These are phyloP conservation scores for Yamadazyma diospyri DNA, from an alignment of 1,139 yeast genomes.

Conservation along the genomic window DNA sequence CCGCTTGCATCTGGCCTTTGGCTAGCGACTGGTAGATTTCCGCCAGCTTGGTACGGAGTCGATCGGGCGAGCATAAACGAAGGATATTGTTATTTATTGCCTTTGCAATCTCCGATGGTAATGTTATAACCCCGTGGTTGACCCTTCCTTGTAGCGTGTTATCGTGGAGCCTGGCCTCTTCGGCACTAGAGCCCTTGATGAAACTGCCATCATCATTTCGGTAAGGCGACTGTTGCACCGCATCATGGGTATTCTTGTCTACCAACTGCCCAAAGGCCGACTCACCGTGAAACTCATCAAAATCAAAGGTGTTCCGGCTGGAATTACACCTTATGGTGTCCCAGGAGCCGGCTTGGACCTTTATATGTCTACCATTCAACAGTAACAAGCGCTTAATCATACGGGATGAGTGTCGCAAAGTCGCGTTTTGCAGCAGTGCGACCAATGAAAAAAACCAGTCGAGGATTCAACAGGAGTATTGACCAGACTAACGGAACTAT, in stretches of 20 bases:
- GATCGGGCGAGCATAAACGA: conserved; percentile 50
- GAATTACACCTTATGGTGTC: neutral
- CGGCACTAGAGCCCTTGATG: conserved; percentile 42
- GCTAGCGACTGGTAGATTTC: conserved; percentile 47
- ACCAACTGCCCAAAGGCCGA: conserved; percentile 1
- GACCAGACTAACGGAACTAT: no score
- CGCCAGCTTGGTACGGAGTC: conserved; percentile 54
- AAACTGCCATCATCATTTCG: conserved; percentile 38
- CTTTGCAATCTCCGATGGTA: conserved; percentile 53
- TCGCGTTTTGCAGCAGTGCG: conserved; percentile 3
- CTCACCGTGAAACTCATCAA: neutral
- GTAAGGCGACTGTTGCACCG: conserved; percentile 22
- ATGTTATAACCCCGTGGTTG: conserved; percentile 38
- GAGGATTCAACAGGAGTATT: no score
- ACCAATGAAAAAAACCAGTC: conserved; percentile 1
- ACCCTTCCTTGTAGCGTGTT: conserved; percentile 46
- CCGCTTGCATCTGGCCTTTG: conserved; percentile 49
- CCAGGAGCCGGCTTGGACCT: no score
- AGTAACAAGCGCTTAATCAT: no score
- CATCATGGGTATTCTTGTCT: conserved; percentile 2
- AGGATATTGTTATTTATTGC: conserved; percentile 60
- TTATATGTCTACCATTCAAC: no score
- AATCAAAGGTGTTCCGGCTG: neutral
- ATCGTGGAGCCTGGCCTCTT: conserved; percentile 53
- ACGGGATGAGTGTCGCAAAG: conserved; percentile 3